Evolutionary conservation across 2,329 filamentous ascomycete species (phyloP), one percentile per base, ranked within the genome.

Genomic region (Exophiala bonariae): DNA sequence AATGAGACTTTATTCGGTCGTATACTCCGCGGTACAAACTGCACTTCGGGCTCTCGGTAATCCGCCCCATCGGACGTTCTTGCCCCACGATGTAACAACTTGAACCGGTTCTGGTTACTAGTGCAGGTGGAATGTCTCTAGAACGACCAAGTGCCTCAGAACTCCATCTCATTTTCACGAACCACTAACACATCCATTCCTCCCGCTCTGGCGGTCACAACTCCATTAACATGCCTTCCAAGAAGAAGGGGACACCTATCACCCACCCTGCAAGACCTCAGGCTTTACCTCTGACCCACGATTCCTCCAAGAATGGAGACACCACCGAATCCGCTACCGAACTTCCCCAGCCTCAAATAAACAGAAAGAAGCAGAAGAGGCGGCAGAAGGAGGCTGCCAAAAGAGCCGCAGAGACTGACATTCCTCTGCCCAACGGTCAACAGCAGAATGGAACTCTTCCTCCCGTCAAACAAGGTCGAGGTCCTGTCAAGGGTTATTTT

Each of bases 351-450:
- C 33, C 74, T 35, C 10, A 18, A 13, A 85, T 91, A 41, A 96
- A 96, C 71, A 83, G 88, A 64, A 96, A 96, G 77, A 97, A 96
- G 76, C 87, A 93, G 68, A 96, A 96, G 77, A 83, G 91, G 59
- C 82, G 91, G 57, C 86, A 88, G 64, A 96, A 96, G 67, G 77
- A 81, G 70, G 87, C 86, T 26, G 86, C 88, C 23, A 85, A 85
- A 51, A 81, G 85, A 63, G 80, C 80, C 22, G 81, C 78, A 35
- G 76, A 76, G 23, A 73, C 73, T 57, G 70, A 73, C 54, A 7
- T 36, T n/a, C 32, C 42, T 17, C 22, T 43, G 14, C 63, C 61
- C 6, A 66, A 63, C 48, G 59, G 60, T 31, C 59, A 63, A 14
- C 38, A 31, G 17, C 39, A 48, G 14, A 55, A 55, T 38, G 52